These are phyloP conservation scores for Dillenia turbinata DNA, from an alignment of 164 flowering plant genomes.

Conservation along the genomic window DNA sequence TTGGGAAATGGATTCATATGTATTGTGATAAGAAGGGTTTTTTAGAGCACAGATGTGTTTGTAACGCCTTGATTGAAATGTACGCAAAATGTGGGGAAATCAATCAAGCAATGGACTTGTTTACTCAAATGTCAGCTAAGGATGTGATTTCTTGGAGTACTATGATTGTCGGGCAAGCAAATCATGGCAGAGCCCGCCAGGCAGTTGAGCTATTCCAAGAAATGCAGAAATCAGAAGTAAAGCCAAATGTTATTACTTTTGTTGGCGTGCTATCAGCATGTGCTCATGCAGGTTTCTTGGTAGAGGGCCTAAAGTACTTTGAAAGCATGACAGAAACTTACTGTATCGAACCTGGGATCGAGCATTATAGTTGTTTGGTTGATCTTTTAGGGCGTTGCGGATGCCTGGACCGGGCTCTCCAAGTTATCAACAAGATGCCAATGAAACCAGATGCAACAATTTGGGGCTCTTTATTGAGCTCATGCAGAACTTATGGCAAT, in stretches of 20 bases:
- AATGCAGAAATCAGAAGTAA: constrained; percentile 32
- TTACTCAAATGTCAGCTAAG: constrained; percentile 25
- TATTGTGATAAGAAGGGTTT: constrained; percentile 49
- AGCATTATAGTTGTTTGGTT: constrained; percentile 48
- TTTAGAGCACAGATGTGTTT: constrained; percentile 32
- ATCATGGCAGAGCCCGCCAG: constrained; percentile 45
- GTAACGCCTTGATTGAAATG: constrained; percentile 81
- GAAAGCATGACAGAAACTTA: constrained; percentile 31
- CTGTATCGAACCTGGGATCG: constrained; percentile 33
- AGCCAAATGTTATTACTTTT: constrained; percentile 51
- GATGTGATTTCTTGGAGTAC: constrained; percentile 61
- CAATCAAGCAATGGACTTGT: constrained; percentile 31
- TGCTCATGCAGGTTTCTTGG: constrained; percentile 41
- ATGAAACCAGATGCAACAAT: constrained; percentile 49
- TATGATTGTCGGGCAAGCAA: constrained; percentile 44
- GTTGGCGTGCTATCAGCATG: constrained; percentile 50
- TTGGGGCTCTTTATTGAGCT: constrained; percentile 49
- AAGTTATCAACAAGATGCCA: constrained; percentile 36
- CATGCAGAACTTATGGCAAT: constrained; percentile 35
- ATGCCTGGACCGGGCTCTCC: constrained; percentile 29
- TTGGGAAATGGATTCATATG: constrained; percentile 72
- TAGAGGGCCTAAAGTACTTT: constrained; percentile 38
- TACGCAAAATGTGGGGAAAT: constrained; percentile 53
- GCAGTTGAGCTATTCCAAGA: constrained; percentile 36
- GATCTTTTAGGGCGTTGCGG: constrained; percentile 51